Base-by-base conservation (phyloP, 768 basidiomycete genomes). In the Leccinum imitatum region DNA sequence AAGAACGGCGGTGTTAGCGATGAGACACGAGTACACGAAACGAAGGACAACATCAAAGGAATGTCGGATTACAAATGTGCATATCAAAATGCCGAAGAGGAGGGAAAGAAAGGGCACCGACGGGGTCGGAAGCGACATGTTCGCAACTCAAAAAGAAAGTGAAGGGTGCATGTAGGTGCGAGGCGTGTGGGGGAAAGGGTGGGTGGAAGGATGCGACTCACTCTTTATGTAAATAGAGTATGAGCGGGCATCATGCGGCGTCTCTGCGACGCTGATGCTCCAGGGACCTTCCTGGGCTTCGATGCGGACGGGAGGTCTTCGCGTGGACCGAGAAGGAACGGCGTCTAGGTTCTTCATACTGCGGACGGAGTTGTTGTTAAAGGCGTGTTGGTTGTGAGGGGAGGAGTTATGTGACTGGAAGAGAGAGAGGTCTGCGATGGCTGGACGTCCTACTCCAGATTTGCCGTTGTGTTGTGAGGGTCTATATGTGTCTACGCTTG, bases 151-250 rank as follows among this genome's bases (percentile, higher is more conserved):
- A 69, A 65, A 65, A 60, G 69, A 62, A 41, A 60, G 47, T 58
- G 13, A 31, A 59, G 52, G 30, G 57, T 53, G 62, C 67, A 64
- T 64, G 68, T 57, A 65, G 48, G 60, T 50, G 48, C 33, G 19
- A 54, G 63, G 55, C 48, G 44, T 59, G 56, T 62, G 65, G 66
- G 63, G 58, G 63, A 69, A 46, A 60, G 58, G 60, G 69, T 65
- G 69, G 67, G 63, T 35, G 57, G 53, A 65, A 65, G 52, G 62
- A 65, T 62, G 52, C 56, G 59, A 67, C 90, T 80, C 75, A 93
- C 92, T 94, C 83, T 93, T 94, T 76, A 94, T 85, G 80, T 94
- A 94, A 70, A 94, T 82, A 71, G 84, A 87, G 78, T 88, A 94
- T 58, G 72, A 73, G 64, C 80, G 78, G 50, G 85, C 71, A 74